These are phyloP conservation scores for Kwoniella pini DNA, from an alignment of 768 basidiomycete genomes.

Conservation along the genomic window DNA sequence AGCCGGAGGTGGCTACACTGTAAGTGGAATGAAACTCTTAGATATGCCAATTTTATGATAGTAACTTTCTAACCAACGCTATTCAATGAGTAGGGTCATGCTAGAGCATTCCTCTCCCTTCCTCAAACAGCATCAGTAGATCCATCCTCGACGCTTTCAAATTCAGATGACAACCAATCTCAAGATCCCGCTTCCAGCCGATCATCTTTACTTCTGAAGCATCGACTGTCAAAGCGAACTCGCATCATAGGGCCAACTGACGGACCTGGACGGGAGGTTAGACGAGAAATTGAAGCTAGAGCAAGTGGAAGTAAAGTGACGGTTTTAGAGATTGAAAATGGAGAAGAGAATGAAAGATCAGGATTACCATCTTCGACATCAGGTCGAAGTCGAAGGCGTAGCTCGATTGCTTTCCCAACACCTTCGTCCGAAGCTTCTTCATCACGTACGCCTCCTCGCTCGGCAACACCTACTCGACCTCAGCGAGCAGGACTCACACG, in stretches of 20 bases:
- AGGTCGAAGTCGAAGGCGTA: conserved; percentile 17
- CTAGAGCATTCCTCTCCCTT: conserved; percentile 43
- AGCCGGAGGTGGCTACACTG: conserved; percentile 42
- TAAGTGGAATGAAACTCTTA: conserved; percentile 20
- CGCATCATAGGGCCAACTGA: conserved; percentile 16
- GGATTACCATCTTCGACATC: conserved; percentile 4
- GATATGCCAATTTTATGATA: too few relatives aligned
- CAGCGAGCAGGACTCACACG: conserved; percentile 12
- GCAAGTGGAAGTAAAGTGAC: conserved; percentile 20
- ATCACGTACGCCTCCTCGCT: conserved; percentile 10
- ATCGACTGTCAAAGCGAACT: conserved; percentile 21
- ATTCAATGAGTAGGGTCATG: conserved; percentile 49
- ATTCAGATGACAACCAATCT: conserved; percentile 15
- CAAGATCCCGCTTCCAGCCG: background rate
- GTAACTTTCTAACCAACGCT: too few relatives aligned
- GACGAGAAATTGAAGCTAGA: conserved; percentile 21
- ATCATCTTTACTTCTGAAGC: conserved; percentile 14
- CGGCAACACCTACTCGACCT: conserved; percentile 2
- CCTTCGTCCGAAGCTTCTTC: conserved; percentile 14
- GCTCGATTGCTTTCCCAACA: conserved; percentile 31
- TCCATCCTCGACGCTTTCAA: conserved; percentile 28
- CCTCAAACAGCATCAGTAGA: conserved; percentile 36
- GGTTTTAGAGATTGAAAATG: conserved; percentile 17
- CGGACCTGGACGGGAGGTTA: conserved; percentile 16
- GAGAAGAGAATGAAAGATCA: conserved; percentile 12